Base-by-base conservation (phyloP, 1,284 basidiomycete genomes). In the Moniliophthora roreri region DNA sequence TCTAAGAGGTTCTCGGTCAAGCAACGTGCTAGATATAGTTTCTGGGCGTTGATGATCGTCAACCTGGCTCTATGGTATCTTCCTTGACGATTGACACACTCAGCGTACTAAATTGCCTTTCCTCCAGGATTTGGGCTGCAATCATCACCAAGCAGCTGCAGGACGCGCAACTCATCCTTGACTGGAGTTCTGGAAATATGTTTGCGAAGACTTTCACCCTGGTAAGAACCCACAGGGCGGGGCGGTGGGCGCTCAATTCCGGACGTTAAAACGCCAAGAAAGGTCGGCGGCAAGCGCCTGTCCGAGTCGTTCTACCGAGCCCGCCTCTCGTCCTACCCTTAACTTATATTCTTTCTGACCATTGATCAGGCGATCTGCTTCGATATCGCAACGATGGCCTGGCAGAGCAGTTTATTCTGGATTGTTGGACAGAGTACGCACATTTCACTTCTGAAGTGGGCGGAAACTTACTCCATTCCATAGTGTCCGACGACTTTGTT, bases 401-500 rank as follows among this genome's bases (percentile, higher is more conserved):
- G 67, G 1, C 68, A 69, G 42, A 68, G 65, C 7, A 56, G 47
- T 39, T 46, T 69, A 35, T 69, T 65, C 55, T 69, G 67, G 67
- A 66, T 69, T 32, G 62, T 69, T 28, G 57, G 59, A 8, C 66
- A 69, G 24, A 68, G 67, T 69, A 44, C 26, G 65, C 24, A 15
- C 13, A n/a, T 57, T n/a, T 20, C 24, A 21, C 36, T 6, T 39
- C 24, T 37, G 2, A 34, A 32, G 38, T 52, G 40, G 18, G 20
- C n/a, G 28, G 15, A 15, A 16, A 28, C 28, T 16, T 24, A 18
- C 20, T 40, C 37, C 39, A 13, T 34, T 51, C 16, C 21, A 1
- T 40, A 68, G 67, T 69, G 68, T 69, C 68, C 3, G 62, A 67
- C 46, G 68, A 69, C 56, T 69, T 69, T 44, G 63, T 69, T 41